Evolutionary conservation across 805 yeast species (phyloP).

Genomic region (Schizosaccharomyces lindneri): DNA sequence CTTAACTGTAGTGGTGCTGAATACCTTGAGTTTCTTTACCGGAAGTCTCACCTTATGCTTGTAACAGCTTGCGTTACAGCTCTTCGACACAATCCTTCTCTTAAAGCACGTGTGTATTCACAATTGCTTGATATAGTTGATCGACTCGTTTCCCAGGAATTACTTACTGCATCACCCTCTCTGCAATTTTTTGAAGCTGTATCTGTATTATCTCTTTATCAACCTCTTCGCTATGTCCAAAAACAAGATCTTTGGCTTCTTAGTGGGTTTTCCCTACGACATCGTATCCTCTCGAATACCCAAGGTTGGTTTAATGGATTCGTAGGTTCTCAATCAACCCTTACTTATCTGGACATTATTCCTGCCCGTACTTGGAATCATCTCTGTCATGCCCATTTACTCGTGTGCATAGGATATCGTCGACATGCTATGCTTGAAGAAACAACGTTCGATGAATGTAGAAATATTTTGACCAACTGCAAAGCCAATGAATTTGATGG

Average conservation of each 20-base stretch:
- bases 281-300: background rate
- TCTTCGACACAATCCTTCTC: background rate
- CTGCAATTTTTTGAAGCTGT: background rate
- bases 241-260: conserved; percentile 1
- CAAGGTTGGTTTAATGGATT: background rate
- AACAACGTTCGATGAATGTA: background rate
- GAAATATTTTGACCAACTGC: background rate
- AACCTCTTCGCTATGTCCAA: background rate
- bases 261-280: background rate
- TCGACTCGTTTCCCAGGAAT: background rate
- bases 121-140: background rate
- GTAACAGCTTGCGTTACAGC: background rate
- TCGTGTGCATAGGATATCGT: background rate
- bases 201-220: background rate
- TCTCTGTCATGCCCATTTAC: background rate
- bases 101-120: background rate
- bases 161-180: background rate
- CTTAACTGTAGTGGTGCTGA: background rate
- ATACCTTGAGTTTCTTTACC: background rate
- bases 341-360: background rate
- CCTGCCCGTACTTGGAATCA: background rate
- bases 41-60: background rate
- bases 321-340: background rate
- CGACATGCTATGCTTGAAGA: background rate
- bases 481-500: background rate